Conservation (phyloP, 192 early-diverging fungal genomes). For the Chytriomyces hyalinus region DNA sequence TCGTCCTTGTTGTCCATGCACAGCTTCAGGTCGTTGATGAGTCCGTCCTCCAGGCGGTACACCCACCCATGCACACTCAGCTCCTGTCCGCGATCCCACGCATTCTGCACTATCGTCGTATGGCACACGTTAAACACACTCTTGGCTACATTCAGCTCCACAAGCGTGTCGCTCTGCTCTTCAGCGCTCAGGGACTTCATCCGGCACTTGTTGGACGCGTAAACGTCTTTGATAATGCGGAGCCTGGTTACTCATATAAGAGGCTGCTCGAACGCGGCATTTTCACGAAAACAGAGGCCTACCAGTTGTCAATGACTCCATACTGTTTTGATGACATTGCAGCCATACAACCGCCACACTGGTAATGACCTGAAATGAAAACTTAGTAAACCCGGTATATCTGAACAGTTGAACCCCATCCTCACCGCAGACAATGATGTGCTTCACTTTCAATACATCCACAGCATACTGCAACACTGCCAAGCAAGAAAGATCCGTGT, state of each 20-base stretch:
- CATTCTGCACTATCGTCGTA: conserved; percentile 87
- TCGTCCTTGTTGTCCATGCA: conserved; percentile 35
- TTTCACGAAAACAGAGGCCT: neutral
- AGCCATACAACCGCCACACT: conserved; percentile 51
- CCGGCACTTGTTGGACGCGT: conserved; percentile 23
- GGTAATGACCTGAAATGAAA: conserved; percentile 45
- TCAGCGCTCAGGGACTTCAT: conserved; percentile 13
- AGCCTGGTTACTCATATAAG: conserved; percentile 7
- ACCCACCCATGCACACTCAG: conserved; percentile 65
- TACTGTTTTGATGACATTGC: conserved; percentile 50
- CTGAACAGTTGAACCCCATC: neutral
- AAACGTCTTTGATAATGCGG: conserved; percentile 46
- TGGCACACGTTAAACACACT: conserved; percentile 74
- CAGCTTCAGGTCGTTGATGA: conserved; percentile 19
- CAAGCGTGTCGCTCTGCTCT: conserved; percentile 36
- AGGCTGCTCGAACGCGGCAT: too few species aligned
- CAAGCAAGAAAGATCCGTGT: conserved; percentile 80
- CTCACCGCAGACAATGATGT: conserved; percentile 89
- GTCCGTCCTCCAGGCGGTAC: conserved; percentile 52
- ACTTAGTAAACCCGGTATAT: neutral
- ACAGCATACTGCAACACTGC: conserved; percentile 95
- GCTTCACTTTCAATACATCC: conserved; percentile 86
- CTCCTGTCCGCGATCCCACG: conserved; percentile 77
- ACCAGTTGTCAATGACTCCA: conserved; percentile 55
- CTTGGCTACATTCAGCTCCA: conserved; percentile 78